Evolutionary conservation across 345 rosid species (phyloP), one percentile per base, ranked within the genome.

Genomic region (Eucalyptus marginata): DNA sequence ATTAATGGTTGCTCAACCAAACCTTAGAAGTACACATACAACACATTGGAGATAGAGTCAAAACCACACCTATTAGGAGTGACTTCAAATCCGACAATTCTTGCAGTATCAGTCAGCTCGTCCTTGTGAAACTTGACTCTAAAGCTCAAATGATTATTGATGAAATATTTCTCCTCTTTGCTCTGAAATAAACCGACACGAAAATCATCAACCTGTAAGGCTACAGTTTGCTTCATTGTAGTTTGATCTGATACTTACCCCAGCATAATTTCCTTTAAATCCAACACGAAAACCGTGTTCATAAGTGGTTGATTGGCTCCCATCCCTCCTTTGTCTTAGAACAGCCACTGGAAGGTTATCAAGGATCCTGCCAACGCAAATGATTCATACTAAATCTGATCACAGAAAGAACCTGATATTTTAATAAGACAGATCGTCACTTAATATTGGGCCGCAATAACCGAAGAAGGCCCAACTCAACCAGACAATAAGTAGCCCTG

Each of bases 291-390:
- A 97, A 87, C 99, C 99, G 68, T 96, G 99, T 89, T 96, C 99
- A 87, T 97, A 96, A 54, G 98, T 96, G 79, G 95, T 96, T 87
- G 97, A 94, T 89, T 89, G 96, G 91, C 94, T 94, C 49, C 97
- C 99, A 94, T 96, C 99, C 92, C 98, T 96, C 92, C 98, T 95
- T 92, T 95, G 96, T 92, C 99, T 95, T 89, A 88, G 97, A 89
- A 97, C 99, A 91, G 99, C 99, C 89, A 97, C 98, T 12, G 99
- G 99, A 92, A 97, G 99, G 92, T 97, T 97, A 93, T 96, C 99
- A 24, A 97, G 94, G 91, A 97, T 97, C 98, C 99, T 97, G 93
- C 89, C 84, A 76, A 40, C 29, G 24, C 84, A 87, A 43, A 87
- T 85, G 87, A 76, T 76, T 76, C 27, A 13, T 40, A 76, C 47